Base-by-base conservation (phyloP, 2,329 filamentous ascomycete genomes). In the Cryphonectria nitschkei region DNA sequence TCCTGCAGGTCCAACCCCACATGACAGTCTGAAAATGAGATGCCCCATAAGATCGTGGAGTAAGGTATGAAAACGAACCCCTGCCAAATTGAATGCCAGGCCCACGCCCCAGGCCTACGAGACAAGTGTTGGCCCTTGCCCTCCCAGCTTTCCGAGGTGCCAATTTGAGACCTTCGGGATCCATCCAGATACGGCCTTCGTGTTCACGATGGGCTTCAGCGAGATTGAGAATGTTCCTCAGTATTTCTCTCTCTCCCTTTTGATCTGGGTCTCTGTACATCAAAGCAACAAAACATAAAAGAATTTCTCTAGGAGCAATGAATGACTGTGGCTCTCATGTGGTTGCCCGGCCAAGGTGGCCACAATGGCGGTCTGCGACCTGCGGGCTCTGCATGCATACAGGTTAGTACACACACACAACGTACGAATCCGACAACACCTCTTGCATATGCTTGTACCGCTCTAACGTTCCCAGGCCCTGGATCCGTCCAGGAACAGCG, bases 61-160 rank as follows among this genome's bases (percentile, higher is more conserved):
- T 64, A 34, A 8, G 29, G 63, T 34, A 43, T 43, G 56, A 32
- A 46, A 60, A 46, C 41, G 32, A 37, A 68, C 29, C 67, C 67
- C 46, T 64, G 67, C 67, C 67, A 54, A 68, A 68, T 61, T 68
- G 62, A 68, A 46, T n/a, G 46, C 46, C 32, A 52, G 58, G 41
- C 46, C 67, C 56, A 61, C 60, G 41, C 29, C 43, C 60, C 26
- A 68, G 67, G 41, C 61, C 46, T 43, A 64, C 67, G 67, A 63
- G 58, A 69, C 71, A 64, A 62, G 62, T 37, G 67, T 58, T 68
- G 71, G 69, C 64, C 71, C 71, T 64, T 73, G 71, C 69, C 68
- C 62, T 62, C 69, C 66, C 66, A 68, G 71, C 69, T 71, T 67
- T 62, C 69, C 66, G 69, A 68, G 71, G 60, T 56, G 71, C 58